Evolutionary conservation across 2,329 filamentous ascomycete species (phyloP), one percentile per base, ranked within the genome.

Genomic region (Alternaria rosae): DNA sequence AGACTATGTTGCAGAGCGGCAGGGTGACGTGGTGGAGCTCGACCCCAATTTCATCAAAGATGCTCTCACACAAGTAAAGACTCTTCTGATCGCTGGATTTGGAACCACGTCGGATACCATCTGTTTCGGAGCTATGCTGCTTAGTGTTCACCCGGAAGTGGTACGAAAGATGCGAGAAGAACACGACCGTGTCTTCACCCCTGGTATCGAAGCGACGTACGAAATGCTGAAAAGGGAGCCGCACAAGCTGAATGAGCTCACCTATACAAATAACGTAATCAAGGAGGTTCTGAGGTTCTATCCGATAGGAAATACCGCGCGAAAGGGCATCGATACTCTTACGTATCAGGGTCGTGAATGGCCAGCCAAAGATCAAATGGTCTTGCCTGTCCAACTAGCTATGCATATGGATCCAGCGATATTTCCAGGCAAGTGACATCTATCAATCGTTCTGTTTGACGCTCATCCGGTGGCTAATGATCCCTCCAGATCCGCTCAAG

Each of bases 231-330:
- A 76, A 32, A 64, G 78, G 3, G 76, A 85, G 25, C 81, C 84
- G 1, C 71, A 79, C 25, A 76, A 84, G 4, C 77, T 88, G 52
- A 86, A 85, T 71, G 77, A 81, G 43, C 78, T 88, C 23, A 79
- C 81, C 0, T 87, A 86, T 70, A 86, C 85, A 4, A 76, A 75
- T 6, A 85, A 85, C 25, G 80, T 86, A 8, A 80, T 86, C 62
- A 85, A 85, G 60, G 86, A 88, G 72, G 80, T 81, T 1, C 77
- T 88, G 4, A 81, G 86, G 6, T 68, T 88, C 32, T 85, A 82
- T 65, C 84, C 85, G 0, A 82, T 86, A 1, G 85, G 76, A 0
- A 81, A 80, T 20, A 81, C 81, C 2, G 78, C 82, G 23, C 81
- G 85, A n/a, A 61, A 54, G 32, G 66, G 67, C 81, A 69, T 79